Evolutionary conservation across 495 filamentous ascomycete species (phyloP), one percentile per base, ranked within the genome.

Genomic region (Glonium stellatum): DNA sequence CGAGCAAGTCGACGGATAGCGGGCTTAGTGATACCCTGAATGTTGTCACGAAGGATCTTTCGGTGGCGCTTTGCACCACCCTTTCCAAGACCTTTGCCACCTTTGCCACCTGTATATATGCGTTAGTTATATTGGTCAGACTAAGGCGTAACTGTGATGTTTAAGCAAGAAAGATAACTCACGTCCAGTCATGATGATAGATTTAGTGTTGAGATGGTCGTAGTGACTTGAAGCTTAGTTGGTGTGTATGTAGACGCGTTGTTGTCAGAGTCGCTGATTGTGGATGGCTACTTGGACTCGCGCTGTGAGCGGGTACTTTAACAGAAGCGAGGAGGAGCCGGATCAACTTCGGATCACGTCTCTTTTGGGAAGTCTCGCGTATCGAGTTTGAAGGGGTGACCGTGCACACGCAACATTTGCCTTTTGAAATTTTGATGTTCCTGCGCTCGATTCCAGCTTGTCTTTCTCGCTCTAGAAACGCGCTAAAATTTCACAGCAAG

Each of bases 1-100:
- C 73, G 73, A 60, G 93, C 93, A 77, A 99, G 93, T 95, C 93
- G 95, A 76, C 93, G 90, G 82, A 99, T 99, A 74, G 93, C 93
- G 76, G 93, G 93, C 90, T 99, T 99, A 77, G 93, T 99, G 78
- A 99, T 99, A 83, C 93, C 93, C 81, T 85, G 85, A 75, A 87
- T 84, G 75, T 78, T 78, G 74, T 78, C 75, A 61, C 75, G 73
- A 60, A 78, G 64, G 65, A 78, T 78, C 74, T 78, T 78, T 31
- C 75, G 65, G 67, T 78, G 75, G 77, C 84, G 84, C 83, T 87
- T 87, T 71, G 84, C 84, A 67, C 84, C 84, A 69, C 75, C 75
- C 69, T 78, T 78, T 59, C 75, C 75, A 55, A 78, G 74, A 53
- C 75, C 75, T 67, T 78, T 78, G 66, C 75, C 75, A 73, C 75